Conservation (phyloP, 306 rosid species). For the Ormosia semicastrata region DNA sequence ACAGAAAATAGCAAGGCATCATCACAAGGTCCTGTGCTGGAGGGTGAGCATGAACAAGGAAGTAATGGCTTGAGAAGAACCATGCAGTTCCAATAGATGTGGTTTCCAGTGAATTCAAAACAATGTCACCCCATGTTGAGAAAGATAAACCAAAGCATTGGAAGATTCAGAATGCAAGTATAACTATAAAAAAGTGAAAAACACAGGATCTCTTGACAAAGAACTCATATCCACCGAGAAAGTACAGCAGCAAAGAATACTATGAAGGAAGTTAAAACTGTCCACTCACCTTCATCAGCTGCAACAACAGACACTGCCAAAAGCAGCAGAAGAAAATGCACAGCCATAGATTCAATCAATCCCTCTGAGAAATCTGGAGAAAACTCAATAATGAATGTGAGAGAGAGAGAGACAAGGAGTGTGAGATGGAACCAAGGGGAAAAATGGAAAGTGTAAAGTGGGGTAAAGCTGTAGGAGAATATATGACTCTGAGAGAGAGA, state of each 20-base stretch:
- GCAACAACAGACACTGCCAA: slow-evolving; percentile 44
- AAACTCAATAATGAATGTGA: slow-evolving; percentile 37
- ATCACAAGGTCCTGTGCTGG: background rate
- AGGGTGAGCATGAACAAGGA: background rate
- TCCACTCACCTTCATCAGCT: slow-evolving; percentile 68
- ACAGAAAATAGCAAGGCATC: slow-evolving; percentile 2
- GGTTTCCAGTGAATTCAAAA: background rate
- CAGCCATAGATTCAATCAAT: slow-evolving; percentile 55
- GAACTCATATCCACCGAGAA: background rate
- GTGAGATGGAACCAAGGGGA: slow-evolving; percentile 33
- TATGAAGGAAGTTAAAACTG: background rate
- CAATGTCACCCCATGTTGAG: background rate
- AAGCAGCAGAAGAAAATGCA: slow-evolving; percentile 54
- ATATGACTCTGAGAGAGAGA: slow-evolving; percentile 22
- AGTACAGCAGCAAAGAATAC: background rate
- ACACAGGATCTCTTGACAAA: slow-evolving; percentile 12
- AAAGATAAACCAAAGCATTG: slow-evolving; percentile 8
- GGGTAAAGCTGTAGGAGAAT: slow-evolving; percentile 54
- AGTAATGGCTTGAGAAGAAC: slow-evolving; percentile 3
- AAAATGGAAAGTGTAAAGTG: slow-evolving; percentile 38
- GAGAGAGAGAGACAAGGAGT: slow-evolving; percentile 34
- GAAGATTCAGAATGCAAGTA: slow-evolving; percentile 28
- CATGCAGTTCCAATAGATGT: background rate
- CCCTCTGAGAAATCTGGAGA: slow-evolving; percentile 30
- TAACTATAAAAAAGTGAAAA: background rate